phyloP scores from a whole-genome alignment of 768 basidiomycete species.

The Kwoniella sp. region DNA sequence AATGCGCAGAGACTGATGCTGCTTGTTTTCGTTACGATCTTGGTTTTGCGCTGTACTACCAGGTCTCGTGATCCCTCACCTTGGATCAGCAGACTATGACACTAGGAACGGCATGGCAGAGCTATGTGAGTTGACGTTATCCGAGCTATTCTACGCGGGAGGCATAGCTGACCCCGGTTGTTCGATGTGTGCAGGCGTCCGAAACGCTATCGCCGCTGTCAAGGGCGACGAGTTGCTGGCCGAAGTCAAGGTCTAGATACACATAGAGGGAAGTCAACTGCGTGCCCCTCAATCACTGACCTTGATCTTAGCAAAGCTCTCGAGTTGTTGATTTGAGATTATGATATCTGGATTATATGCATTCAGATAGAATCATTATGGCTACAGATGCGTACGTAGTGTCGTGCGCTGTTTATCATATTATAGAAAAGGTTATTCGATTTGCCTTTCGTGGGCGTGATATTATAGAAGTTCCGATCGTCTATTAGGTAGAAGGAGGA shows the following conservation, averaged over 20 bases:
- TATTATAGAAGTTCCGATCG: too few relatives aligned
- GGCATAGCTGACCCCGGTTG: too few relatives aligned
- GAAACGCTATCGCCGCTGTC: slow-evolving; percentile 38
- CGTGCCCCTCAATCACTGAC: too few relatives aligned
- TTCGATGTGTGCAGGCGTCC: slow-evolving; percentile 10
- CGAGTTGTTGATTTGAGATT: too few relatives aligned
- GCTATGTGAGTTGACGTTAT: slow-evolving; percentile 57
- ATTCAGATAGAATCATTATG: not conserved
- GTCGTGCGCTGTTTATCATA: not conserved
- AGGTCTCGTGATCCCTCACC: slow-evolving; percentile 86
- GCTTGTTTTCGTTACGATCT: not conserved
- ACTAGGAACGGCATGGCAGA: slow-evolving; percentile 81
- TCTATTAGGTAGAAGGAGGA: too few relatives aligned
- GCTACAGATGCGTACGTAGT: not conserved
- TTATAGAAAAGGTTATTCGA: not conserved
- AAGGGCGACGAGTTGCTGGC: slow-evolving; percentile 38
- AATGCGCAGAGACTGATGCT: not conserved
- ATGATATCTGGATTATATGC: not conserved
- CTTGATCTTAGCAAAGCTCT: too few relatives aligned
- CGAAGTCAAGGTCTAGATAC: slow-evolving; percentile 35
- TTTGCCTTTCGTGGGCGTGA: too few relatives aligned
- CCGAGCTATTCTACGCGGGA: not conserved
- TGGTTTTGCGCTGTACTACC: slow-evolving; percentile 3
- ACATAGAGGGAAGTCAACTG: too few relatives aligned
- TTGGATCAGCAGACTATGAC: slow-evolving; percentile 85